A percentile compares a stretch with the other conserved stretches of the same genome.
phyloP scores from a whole-genome alignment of 208 protist species.

The Leishmania martiniquensis region DNA sequence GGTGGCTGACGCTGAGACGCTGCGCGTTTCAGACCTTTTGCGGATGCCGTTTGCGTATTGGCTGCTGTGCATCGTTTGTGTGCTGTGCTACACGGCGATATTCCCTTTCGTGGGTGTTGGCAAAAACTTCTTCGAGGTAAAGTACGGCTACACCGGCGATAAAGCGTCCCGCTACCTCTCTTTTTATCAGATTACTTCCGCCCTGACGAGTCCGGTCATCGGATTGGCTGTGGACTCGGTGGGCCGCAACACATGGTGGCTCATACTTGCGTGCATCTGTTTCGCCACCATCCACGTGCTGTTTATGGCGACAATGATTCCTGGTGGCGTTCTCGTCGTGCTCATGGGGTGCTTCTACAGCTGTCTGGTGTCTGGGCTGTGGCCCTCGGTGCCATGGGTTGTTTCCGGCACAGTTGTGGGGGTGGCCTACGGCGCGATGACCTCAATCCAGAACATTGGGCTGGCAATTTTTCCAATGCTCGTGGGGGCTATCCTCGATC shows the following conservation, averaged over 20 bases:
- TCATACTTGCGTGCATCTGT: constrained; percentile 47
- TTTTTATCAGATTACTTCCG: constrained; percentile 86
- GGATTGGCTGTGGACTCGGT: constrained; percentile 84
- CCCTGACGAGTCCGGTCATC: constrained; percentile 76
- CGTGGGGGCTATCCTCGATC: constrained; percentile 71
- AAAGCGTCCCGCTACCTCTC: constrained; percentile 77
- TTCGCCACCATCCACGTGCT: constrained; percentile 75
- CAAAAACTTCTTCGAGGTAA: constrained; percentile 87
- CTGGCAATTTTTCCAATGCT: constrained; percentile 74
- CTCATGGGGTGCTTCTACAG: constrained; percentile 85
- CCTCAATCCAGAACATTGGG: constrained; percentile 88
- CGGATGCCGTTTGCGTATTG: constrained; percentile 76
- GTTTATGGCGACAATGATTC: constrained; percentile 78
- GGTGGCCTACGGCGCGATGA: constrained; percentile 93
- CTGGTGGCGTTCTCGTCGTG: constrained; percentile 72
- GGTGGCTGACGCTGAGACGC: constrained; percentile 19
- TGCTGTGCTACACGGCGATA: constrained; percentile 86
- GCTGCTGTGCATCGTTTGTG: constrained; percentile 82
- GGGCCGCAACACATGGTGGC: constrained; percentile 80
- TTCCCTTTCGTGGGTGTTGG: constrained; percentile 87
- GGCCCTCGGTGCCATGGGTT: constrained; percentile 83
- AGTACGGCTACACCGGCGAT: constrained; percentile 70
- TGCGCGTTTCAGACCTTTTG: constrained; percentile 40
- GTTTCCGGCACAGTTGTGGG: constrained; percentile 75
- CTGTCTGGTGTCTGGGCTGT: constrained; percentile 87